Conservation (phyloP, 306 rosid genomes). For the Inga oerstediana region DNA sequence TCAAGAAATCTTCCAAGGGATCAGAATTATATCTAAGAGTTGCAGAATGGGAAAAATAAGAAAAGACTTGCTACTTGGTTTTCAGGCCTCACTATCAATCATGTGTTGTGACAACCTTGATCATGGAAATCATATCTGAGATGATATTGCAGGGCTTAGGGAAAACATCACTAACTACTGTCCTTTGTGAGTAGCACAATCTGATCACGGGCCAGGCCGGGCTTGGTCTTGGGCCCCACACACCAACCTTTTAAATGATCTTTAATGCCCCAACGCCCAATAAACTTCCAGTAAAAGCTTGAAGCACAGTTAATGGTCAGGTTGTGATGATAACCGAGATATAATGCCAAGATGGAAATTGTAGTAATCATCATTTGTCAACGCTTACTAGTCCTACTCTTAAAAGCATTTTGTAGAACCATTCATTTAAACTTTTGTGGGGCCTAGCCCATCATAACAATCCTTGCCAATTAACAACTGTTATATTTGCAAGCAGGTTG, state of each 20-base stretch:
- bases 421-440: background rate
- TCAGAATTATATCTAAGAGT: background rate
- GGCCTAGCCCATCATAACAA: slow-evolving; percentile 5
- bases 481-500: slow-evolving; percentile 51
- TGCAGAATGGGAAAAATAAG: background rate
- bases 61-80: background rate
- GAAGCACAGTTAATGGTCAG: background rate
- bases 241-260: background rate
- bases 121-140: background rate
- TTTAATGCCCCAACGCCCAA: background rate
- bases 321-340: background rate
- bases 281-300: background rate
- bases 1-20: background rate
- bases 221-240: too few species aligned
- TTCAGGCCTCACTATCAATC: background rate
- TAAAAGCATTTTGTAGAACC: background rate
- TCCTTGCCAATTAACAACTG: background rate
- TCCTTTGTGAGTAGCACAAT: background rate
- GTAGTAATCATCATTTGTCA: background rate
- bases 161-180: background rate
- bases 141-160: background rate
- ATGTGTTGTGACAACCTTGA: background rate
- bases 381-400: background rate
- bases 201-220: background rate
- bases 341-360: background rate